Base-by-base conservation (phyloP, 371 early-diverging fungal genomes). In the Apophysomyces elegans region DNA sequence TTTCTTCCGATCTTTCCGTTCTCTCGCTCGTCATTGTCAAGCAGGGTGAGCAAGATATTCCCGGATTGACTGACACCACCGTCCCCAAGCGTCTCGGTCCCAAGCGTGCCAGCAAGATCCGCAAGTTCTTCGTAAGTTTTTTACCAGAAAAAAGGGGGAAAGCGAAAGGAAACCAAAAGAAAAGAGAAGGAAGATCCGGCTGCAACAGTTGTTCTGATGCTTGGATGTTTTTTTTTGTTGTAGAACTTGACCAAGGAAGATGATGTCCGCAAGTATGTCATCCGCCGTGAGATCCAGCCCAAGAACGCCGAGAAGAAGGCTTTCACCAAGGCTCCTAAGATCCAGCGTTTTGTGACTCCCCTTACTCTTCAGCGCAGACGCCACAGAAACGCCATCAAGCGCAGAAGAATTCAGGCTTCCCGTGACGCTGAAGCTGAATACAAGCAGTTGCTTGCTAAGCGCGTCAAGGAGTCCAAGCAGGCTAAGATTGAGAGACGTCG, bases 31-130 rank as follows among this genome's bases (percentile, higher is more conserved):
- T 93, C 78, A 88, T 99, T 72, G 93, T 97, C 74, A 96, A 97
- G 92, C 93, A 96, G 86, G 96, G 98, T 75, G 97, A 97, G 80
- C 84, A 88, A 69, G 92, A 94, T 62, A 93, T 99, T 75, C 93
- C 95, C 67, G 99, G 98, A 64, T 88, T 99, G 68, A 99, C 99
- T 75, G 99, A 99, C 85, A 86, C 79, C 73, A 85, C 90, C 59
- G 88, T 91, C 60, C 96, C 96, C 78, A 94, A 94, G 88, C 93
- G 97, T 69, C 93, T 97, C 69, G 96, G 98, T 68, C 99, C 99
- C 75, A 99, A 99, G 94, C 93, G 98, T 81, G 98, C 96, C 74
- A 90, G 81, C 88, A 98, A 99, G 85, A 96, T 99, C 88, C 94
- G 98, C 85, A 95, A 95, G 90, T 88, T 98, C 87, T 98, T 99